Evolutionary conservation across 176 grass and related monocot genomes (phyloP), one percentile per base, ranked within the genome.

Genomic region (Calamus simplicifolius): DNA sequence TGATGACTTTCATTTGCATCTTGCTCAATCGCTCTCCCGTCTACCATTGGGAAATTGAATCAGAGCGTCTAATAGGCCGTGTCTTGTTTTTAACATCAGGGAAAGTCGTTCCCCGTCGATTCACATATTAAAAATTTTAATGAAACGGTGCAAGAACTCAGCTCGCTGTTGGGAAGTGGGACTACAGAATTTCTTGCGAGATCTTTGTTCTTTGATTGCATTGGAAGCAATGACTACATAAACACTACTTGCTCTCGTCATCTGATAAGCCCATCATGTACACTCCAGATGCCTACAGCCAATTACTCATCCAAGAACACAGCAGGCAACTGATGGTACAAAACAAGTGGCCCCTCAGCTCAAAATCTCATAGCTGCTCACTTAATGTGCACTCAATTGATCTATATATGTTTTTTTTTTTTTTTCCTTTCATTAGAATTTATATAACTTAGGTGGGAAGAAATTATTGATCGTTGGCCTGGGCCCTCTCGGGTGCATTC

Each of bases 211-310:
- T 61, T 68, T 17, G 29, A 74, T 48, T 16, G 29, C 23, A 73
- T 69, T 8, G 77, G 77, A 21, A 60, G 56, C 19, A 80, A 80
- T 68, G 77, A 80, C 63, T 80, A 74, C 28, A 80, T 80, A 52
- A 80, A 74, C 51, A 80, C 59, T 80, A 50, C 21, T 74, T 80
- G 56, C 62, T 74, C 56, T 63, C 69, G 49, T n/a, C 74, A 23
- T 49, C 70, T 5, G 5, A 52, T 5, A 73, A 27, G 52, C 15
- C 27, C 52, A 68, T 4, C 3, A 27, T 5, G 29, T 74, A 56
- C 25, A 54, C 54, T 4, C 17, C 70, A 16, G 21, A 31, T 2
- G 62, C 70, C 31, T 80, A 51, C 51, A 16, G 54, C 2, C 29
- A 49, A 27, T 38, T 80, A 14, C 70, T 80, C 19, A 38, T 74